Evolutionary conservation across 371 early-diverging fungal species (phyloP).

Genomic region (Syncephalis plumigaleata): DNA sequence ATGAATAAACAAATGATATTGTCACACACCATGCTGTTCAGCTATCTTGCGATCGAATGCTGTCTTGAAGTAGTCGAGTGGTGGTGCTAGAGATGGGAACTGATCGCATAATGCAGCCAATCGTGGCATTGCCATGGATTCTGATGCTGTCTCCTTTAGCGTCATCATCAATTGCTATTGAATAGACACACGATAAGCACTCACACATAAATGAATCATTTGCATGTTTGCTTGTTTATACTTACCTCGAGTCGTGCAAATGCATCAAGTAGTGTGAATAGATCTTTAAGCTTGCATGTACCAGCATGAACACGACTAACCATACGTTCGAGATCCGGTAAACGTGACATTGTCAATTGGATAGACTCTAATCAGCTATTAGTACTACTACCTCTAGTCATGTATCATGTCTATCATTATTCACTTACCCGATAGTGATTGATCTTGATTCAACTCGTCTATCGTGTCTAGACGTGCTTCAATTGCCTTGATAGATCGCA

Average conservation of each 20-base stretch:
- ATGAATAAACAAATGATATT: conserved; percentile 2
- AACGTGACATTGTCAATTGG: background rate
- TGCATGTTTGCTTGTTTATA: background rate
- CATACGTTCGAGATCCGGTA: conserved; percentile 90
- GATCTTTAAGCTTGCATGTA: conserved; percentile 59
- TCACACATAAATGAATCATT: background rate
- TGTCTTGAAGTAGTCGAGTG: conserved; percentile 35
- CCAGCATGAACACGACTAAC: conserved; percentile 82
- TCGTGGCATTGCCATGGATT: conserved; percentile 3
- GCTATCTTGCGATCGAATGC: conserved; percentile 60
- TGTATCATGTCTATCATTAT: conserved; percentile 8
- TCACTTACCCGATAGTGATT: conserved; percentile 27
- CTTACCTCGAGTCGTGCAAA: conserved; percentile 34
- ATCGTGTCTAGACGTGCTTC: conserved; percentile 74
- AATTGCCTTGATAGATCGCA: conserved; percentile 53
- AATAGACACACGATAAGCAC: background rate
- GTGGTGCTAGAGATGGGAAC: conserved; percentile 28
- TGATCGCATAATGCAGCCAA: conserved; percentile 18
- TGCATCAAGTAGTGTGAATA: conserved; percentile 36
- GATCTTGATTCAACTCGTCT: conserved; percentile 48
- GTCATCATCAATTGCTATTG: background rate
- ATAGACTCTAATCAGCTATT: conserved; percentile 9
- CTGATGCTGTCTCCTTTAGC: too few relatives aligned
- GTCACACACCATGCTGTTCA: conserved; percentile 37
- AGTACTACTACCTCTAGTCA: too few relatives aligned